phyloP scores from a whole-genome alignment of 179 eudicot species.

The Camellia oleifera region DNA sequence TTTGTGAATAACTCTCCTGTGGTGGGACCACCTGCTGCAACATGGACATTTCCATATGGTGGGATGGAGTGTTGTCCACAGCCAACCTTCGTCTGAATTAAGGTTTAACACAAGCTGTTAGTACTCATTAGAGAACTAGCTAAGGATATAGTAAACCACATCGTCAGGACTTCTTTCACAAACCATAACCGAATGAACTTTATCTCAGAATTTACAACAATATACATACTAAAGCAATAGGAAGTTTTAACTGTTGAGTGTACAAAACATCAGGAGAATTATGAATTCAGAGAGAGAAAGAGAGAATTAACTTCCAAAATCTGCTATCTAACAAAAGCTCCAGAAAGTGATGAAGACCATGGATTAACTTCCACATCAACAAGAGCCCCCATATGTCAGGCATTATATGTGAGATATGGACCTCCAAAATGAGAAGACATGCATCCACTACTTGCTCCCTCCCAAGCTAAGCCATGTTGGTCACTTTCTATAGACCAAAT shows the following conservation, averaged over 20 bases:
- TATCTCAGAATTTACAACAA: background rate
- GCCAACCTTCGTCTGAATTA: constrained; percentile 65
- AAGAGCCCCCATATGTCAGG: background rate
- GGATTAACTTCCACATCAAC: background rate
- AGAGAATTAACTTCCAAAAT: background rate
- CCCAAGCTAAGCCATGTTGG: background rate
- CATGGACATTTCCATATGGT: constrained; percentile 65
- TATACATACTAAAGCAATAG: background rate
- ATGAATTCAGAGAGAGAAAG: background rate
- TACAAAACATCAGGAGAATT: constrained; percentile 3
- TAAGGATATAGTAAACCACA: background rate
- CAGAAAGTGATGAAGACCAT: background rate
- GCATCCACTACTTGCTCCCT: constrained; percentile 3
- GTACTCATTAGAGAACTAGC: background rate
- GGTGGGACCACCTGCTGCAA: constrained; percentile 74
- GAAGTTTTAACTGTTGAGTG: background rate
- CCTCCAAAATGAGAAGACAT: background rate
- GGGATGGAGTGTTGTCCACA: constrained; percentile 47
- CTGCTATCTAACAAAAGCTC: background rate
- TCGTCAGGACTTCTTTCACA: background rate
- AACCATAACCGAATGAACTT: background rate
- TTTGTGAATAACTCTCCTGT: constrained; percentile 55
- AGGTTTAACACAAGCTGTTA: constrained; percentile 21
- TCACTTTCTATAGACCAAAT: background rate
- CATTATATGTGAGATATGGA: background rate